A percentile compares a stretch with the other conserved stretches of the same genome.
These are phyloP conservation scores for Daldinia decipiens DNA, from an alignment of 495 filamentous ascomycete species.

Conservation along the genomic window DNA sequence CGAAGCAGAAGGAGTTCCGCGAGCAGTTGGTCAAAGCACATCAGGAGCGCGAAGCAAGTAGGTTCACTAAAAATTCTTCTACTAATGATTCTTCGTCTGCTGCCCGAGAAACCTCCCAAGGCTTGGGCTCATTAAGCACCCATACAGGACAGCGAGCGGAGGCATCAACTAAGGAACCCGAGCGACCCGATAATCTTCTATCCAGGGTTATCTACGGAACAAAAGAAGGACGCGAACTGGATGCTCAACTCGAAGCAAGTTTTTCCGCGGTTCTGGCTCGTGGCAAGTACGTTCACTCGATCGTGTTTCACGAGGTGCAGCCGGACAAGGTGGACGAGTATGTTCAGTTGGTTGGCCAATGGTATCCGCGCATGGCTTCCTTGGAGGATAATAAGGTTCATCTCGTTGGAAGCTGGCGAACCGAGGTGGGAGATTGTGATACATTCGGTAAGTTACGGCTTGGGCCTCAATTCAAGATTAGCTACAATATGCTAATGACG, in stretches of 20 bases:
- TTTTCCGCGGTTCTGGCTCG: constrained; percentile 94
- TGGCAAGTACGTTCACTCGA: constrained; percentile 98
- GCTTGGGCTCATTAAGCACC: constrained; percentile 75
- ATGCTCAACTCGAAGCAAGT: constrained; percentile 91
- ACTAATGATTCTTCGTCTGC: constrained; percentile 65
- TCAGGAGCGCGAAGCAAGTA: constrained; percentile 86
- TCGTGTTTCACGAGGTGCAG: constrained; percentile 96
- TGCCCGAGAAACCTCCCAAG: constrained; percentile 45
- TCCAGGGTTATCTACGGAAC: constrained; percentile 92
- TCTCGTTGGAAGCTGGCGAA: constrained; percentile 97
- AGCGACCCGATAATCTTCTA: constrained; percentile 64
- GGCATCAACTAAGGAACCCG: constrained; percentile 53
- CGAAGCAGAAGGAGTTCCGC: constrained; percentile 85
- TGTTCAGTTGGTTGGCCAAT: constrained; percentile 86
- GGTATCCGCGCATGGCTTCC: constrained; percentile 88
- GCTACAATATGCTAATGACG: constrained; percentile 22
- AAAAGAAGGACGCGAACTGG: constrained; percentile 89
- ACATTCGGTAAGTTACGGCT: constrained; percentile 79
- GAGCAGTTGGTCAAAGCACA: constrained; percentile 79
- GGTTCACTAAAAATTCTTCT: constrained; percentile 53
- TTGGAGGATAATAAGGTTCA: constrained; percentile 89
- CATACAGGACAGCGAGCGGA: constrained; percentile 62
- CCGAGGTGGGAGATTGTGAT: constrained; percentile 96
- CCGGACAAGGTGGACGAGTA: constrained; percentile 97
- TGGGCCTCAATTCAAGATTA: neutral